Evolutionary conservation across 208 protist genomes (phyloP), one percentile per base, ranked within the genome.

Genomic region (Kentomonas sorsogonicus): DNA sequence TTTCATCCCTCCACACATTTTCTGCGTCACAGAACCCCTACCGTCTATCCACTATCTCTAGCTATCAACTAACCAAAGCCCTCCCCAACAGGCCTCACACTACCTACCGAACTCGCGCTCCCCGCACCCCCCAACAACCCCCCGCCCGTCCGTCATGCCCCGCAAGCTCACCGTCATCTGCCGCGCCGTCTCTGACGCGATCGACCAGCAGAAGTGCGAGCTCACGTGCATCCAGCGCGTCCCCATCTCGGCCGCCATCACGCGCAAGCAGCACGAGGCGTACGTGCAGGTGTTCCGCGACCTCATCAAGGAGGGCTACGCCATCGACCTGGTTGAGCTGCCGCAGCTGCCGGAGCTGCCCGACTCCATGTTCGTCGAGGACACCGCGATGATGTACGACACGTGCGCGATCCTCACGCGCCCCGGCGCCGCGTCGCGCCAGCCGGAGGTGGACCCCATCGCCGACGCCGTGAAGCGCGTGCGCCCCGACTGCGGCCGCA

Each of bases 361-460:
- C n/a, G 74, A 77, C 55, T 68, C 55, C 57, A 70, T 82, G 60
- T 82, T 82, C 41, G 67, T 77, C 50, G 74, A 82, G 58, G 74
- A 82, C 54, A 61, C 71, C 7, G 60, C 70, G 40, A 69, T 77
- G 70, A 51, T 82, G 44, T 77, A 77, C 60, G 68, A 77, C 62
- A 16, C 25, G 20, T 76, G 69, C 45, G 73, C 68, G 11, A 52
- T 80, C n/a, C 44, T 77, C 66, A 74, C 74, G 39, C 74, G 74
- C 38, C 66, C 69, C 16, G 74, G 73, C 31, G 73, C 69, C 29
- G 55, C 69, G 33, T 77, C 70, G 29, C 74, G 74, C 33, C 74
- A 63, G 23, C 63, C 63, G 23, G 74, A 77, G 61, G 66, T 71
- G 30, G 66, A 67, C 59, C 53, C 58, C 22, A 82, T 77, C n/a